Conservation (phyloP, 192 early-diverging fungal species). For the Allomyces macrogynus region DNA sequence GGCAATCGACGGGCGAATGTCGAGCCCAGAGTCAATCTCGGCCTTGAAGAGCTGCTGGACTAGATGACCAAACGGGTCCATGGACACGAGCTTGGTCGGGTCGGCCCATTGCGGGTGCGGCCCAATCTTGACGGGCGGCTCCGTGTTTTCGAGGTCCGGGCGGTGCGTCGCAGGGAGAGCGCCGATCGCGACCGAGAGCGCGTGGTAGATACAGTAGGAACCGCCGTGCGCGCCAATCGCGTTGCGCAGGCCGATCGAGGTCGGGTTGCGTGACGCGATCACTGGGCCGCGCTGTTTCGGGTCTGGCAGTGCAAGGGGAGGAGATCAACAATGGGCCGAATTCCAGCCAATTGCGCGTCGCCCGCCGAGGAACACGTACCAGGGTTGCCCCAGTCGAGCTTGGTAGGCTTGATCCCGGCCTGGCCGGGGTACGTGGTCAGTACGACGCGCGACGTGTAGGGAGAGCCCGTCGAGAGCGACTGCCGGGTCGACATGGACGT, state of each 20-base stretch:
- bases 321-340: too few species aligned
- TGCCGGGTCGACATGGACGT: background rate
- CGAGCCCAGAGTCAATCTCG: conserved; percentile 45
- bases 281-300: conserved; percentile 51
- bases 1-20: conserved; percentile 77
- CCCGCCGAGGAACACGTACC: conserved; percentile 20
- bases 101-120: conserved; percentile 63
- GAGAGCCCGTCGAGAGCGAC: background rate
- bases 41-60: conserved; percentile 36
- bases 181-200: conserved; percentile 75
- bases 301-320: too few species aligned
- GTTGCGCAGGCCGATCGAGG: conserved; percentile 59
- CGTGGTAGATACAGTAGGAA: conserved; percentile 76
- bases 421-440: conserved; percentile 49
- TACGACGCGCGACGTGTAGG: conserved; percentile 37
- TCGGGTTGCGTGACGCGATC: conserved; percentile 52
- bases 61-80: conserved; percentile 83
- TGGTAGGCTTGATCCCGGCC: conserved; percentile 49
- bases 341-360: too few species aligned
- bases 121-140: conserved; percentile 61
- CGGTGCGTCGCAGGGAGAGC: conserved; percentile 62
- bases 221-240: conserved; percentile 91
- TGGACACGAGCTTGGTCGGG: conserved; percentile 72
- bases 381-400: conserved; percentile 55
- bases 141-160: conserved; percentile 70